phyloP scores from a whole-genome alignment of 2,329 filamentous ascomycete species.

The Ophiostoma perfectum region DNA sequence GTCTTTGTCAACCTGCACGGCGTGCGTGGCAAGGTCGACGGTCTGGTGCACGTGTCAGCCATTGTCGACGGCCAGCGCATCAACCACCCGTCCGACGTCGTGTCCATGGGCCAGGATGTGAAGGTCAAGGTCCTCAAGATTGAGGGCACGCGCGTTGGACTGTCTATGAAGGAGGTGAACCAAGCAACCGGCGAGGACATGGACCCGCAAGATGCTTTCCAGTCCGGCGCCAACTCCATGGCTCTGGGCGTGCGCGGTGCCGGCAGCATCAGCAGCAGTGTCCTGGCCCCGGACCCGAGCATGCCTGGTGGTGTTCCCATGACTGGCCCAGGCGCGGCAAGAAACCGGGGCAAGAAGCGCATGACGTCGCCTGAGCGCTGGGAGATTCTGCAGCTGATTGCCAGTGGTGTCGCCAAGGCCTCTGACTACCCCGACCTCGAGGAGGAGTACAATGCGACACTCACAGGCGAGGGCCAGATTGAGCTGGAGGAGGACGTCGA shows the following conservation, averaged over 20 bases:
- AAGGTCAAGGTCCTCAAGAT: constrained; percentile 91
- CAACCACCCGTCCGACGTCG: constrained; percentile 83
- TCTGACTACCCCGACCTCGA: constrained; percentile 92
- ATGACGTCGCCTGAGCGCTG: constrained; percentile 95
- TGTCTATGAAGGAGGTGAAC: constrained; percentile 97
- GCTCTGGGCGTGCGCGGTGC: constrained; percentile 62
- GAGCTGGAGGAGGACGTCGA: constrained; percentile 95
- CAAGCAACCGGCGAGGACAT: constrained; percentile 82
- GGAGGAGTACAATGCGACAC: constrained; percentile 83
- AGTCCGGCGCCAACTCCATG: constrained; percentile 86
- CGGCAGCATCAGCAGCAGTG: constrained; percentile 40
- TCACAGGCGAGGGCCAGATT: constrained; percentile 79
- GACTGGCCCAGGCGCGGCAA: constrained; percentile 41
- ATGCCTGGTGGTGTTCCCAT: constrained; percentile 35
- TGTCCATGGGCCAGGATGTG: constrained; percentile 73
- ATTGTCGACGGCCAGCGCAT: constrained; percentile 80
- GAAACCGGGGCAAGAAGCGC: constrained; percentile 66
- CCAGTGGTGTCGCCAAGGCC: constrained; percentile 86
- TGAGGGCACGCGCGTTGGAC: constrained; percentile 71
- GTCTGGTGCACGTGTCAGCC: constrained; percentile 87
- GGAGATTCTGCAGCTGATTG: constrained; percentile 96
- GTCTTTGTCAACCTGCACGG: constrained; percentile 90
- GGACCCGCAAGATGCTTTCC: constrained; percentile 68
- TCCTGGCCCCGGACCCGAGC: constrained; percentile 37
- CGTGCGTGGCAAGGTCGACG: constrained; percentile 82